Conservation (phyloP, 305 asterid genomes). For the Stenogyne calaminthoides region DNA sequence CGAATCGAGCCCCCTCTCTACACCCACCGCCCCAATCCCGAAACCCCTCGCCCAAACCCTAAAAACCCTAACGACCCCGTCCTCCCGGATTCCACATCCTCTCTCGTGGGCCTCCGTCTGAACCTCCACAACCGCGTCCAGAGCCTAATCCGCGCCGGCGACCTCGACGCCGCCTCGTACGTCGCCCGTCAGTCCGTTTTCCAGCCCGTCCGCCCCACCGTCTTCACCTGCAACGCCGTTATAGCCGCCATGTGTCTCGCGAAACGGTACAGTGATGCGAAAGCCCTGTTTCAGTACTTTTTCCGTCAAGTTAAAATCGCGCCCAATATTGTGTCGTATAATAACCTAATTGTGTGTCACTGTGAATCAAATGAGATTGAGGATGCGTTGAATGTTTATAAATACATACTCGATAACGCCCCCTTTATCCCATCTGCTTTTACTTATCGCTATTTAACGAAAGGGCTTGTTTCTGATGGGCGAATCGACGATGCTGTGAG, state of each 20-base stretch:
- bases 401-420: conserved; percentile 56
- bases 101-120: conserved; percentile 77
- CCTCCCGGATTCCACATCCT: conserved; percentile 75
- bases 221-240: conserved; percentile 95
- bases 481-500: conserved; percentile 65
- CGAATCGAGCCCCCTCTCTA: conserved; percentile 87
- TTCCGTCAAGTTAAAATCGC: conserved; percentile 66
- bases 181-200: conserved; percentile 78
- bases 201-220: conserved; percentile 73
- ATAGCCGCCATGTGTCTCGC: conserved; percentile 88
- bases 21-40: conserved; percentile 70
- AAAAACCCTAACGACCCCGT: conserved; percentile 46
- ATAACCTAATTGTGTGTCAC: conserved; percentile 64
- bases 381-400: conserved; percentile 59
- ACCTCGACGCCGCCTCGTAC: conserved; percentile 83
- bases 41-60: conserved; percentile 33
- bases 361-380: conserved; percentile 80
- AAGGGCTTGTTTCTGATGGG: conserved; percentile 68
- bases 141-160: conserved; percentile 86
- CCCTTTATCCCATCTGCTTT: conserved; percentile 79
- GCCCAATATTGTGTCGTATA: conserved; percentile 80
- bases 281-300: conserved; percentile 76
- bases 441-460: conserved; percentile 80
- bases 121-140: conserved; percentile 95
- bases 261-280: conserved; percentile 64